Base-by-base conservation (phyloP, 768 basidiomycete genomes). In the Leccinum variicolor region DNA sequence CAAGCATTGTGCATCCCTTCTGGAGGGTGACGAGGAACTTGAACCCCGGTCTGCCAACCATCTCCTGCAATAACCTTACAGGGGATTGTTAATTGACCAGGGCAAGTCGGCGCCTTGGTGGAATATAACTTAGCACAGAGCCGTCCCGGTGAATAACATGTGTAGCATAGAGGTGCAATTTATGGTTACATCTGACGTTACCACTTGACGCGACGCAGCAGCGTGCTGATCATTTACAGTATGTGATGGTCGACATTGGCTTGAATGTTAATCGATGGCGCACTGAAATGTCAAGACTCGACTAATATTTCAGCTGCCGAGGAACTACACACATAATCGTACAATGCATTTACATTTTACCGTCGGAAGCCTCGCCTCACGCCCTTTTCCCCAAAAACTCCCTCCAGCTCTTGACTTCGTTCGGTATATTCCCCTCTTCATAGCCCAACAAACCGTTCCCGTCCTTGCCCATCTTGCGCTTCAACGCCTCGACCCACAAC, bases 371-470 rank as follows among this genome's bases (percentile, higher is more conserved):
- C 39, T 39, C 11, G 19, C 6, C 33, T 54, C 64, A 92, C 36
- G 85, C 88, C 53, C 81, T 81, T 59, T 76, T 75, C 14, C 92
- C 92, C 46, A 94, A 84, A 71, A 92, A 98, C 72, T 95, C 91
- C 56, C 83, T 77, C 95, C 95, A 98, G 31, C 92, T 92, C 65
- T 82, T 83, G 66, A 99, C 94, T 72, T 98, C 96, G 2, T 87
- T 80, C 31, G 96, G 96, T 63, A 96, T 88, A 33, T 79, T 84
- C 19, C 94, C 96, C 73, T 98, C 94, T 29, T 79, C 77, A 71
- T 98, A 99, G 23, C 81, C 80, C 62, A 81, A 75, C 68, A 95
- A 74, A 36, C 86, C 58, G n/a, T 13, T 50, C 6, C 65, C 91
- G 59, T 94, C 90, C 61, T 83, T 74, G 31, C 90, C 88, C 64